phyloP scores from a whole-genome alignment of 2,329 filamentous ascomycete species.

The Colletotrichum tropicale region DNA sequence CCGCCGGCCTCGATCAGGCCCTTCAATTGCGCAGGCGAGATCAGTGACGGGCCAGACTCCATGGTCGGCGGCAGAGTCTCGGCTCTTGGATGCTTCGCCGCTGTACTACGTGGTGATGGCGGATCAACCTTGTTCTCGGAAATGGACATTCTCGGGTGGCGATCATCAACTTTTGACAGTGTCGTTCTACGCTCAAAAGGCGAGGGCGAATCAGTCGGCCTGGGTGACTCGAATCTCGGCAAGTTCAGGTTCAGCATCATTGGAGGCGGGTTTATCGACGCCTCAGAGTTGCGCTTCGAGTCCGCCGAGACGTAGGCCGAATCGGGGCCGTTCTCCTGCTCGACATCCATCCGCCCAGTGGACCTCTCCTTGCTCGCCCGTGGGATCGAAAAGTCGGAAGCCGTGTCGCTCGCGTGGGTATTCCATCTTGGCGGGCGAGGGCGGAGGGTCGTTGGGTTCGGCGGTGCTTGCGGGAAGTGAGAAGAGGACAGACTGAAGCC shows the following conservation, averaged over 20 bases:
- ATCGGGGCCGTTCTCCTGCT: conserved; percentile 51
- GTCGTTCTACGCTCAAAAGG: conserved; percentile 36
- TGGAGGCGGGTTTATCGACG: conserved; percentile 46
- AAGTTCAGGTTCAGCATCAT: conserved; percentile 35
- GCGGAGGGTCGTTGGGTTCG: conserved; percentile 35
- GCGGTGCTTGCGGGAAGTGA: conserved; percentile 45
- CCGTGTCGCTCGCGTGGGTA: conserved; percentile 50
- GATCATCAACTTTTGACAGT: conserved; percentile 50
- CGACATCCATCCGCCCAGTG: conserved; percentile 44
- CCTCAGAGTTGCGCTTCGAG: conserved; percentile 57
- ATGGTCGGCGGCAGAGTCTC: conserved; percentile 58
- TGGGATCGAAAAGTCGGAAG: conserved; percentile 32
- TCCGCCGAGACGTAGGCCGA: conserved; percentile 61
- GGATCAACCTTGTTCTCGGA: conserved; percentile 51
- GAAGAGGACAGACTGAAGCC: conserved; percentile 52
- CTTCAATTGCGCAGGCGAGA: conserved; percentile 59
- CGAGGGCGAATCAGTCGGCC: conserved; percentile 35
- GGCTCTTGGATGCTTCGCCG: conserved; percentile 36
- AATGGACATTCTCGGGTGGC: conserved; percentile 60
- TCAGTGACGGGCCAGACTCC: conserved; percentile 54
- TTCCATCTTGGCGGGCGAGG: conserved; percentile 52
- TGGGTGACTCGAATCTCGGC: conserved; percentile 46
- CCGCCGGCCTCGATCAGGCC: conserved; percentile 54
- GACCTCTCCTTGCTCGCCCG: neutral
- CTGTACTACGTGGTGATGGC: conserved; percentile 31